These are phyloP conservation scores for Phoma sp. DNA, from an alignment of 2,329 filamentous ascomycete genomes.

Conservation along the genomic window DNA sequence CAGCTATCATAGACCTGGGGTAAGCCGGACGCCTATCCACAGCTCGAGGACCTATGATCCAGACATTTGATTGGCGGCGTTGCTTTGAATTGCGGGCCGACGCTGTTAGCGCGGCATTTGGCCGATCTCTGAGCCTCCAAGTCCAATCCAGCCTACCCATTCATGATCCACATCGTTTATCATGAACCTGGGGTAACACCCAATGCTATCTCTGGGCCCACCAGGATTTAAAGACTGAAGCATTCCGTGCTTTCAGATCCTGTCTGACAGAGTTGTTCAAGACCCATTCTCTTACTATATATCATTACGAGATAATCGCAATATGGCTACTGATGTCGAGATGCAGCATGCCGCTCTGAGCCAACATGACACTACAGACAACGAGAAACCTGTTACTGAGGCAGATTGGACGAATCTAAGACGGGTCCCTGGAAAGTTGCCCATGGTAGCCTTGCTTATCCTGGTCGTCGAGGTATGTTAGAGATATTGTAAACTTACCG, in stretches of 20 bases:
- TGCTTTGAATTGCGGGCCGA: background rate
- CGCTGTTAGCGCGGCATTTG: background rate
- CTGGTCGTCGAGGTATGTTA: constrained; percentile 14
- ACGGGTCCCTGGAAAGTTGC: constrained; percentile 14
- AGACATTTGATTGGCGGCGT: constrained; percentile 11
- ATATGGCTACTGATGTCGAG: constrained; percentile 10
- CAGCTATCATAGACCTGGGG: no score
- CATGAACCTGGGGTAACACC: constrained; percentile 10
- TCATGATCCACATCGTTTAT: background rate
- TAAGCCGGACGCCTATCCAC: no score
- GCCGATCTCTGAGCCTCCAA: constrained; percentile 11
- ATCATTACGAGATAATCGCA: background rate
- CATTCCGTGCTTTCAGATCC: background rate
- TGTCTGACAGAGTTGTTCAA: background rate
- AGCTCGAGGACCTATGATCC: background rate
- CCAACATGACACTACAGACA: constrained; percentile 7
- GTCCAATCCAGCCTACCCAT: constrained; percentile 5
- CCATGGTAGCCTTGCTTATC: constrained; percentile 19
- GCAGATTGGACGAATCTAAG: constrained; percentile 12
- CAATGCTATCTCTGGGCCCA: constrained; percentile 1
- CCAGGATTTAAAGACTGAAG: constrained; percentile 8
- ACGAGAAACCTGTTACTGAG: background rate
- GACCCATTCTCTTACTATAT: background rate
- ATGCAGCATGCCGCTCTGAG: constrained; percentile 1
- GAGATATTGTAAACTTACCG: no score